phyloP scores from a whole-genome alignment of 225 moss, liverwort and hornwort genomes.

The Lunularia cruciata region DNA sequence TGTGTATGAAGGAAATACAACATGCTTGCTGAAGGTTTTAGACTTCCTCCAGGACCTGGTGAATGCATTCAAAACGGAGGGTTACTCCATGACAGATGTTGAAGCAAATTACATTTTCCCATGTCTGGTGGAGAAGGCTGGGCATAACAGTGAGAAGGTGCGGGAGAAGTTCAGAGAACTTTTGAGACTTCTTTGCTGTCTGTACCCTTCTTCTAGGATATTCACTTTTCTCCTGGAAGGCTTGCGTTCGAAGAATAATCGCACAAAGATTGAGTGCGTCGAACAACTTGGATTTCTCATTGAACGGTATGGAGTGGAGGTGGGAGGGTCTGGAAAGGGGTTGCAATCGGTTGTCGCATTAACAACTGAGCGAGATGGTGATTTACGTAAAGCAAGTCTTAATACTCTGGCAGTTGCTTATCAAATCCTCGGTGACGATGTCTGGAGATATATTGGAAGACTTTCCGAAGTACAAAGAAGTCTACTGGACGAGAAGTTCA shows the following conservation, averaged over 20 bases:
- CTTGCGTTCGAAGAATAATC: conserved; percentile 89
- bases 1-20: conserved; percentile 93
- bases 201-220: conserved; percentile 76
- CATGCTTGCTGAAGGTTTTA: conserved; percentile 85
- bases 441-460: conserved; percentile 88
- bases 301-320: conserved; percentile 92
- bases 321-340: conserved; percentile 65
- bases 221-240: conserved; percentile 78
- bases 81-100: conserved; percentile 74
- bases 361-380: conserved; percentile 91
- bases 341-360: conserved; percentile 67
- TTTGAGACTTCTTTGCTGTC: conserved; percentile 73
- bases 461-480: conserved; percentile 78
- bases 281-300: conserved; percentile 91
- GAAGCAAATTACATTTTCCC: conserved; percentile 85
- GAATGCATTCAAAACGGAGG: conserved; percentile 68
- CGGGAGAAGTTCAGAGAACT: conserved; percentile 90
- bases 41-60: conserved; percentile 89
- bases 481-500: conserved; percentile 91
- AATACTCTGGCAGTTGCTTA: conserved; percentile 76
- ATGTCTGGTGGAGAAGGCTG: conserved; percentile 93
- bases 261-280: conserved; percentile 91
- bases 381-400: conserved; percentile 82
- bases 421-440: conserved; percentile 87
- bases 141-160: conserved; percentile 95